Evolutionary conservation across 106 monocot species (phyloP).

Genomic region (Cymbidium sinense): DNA sequence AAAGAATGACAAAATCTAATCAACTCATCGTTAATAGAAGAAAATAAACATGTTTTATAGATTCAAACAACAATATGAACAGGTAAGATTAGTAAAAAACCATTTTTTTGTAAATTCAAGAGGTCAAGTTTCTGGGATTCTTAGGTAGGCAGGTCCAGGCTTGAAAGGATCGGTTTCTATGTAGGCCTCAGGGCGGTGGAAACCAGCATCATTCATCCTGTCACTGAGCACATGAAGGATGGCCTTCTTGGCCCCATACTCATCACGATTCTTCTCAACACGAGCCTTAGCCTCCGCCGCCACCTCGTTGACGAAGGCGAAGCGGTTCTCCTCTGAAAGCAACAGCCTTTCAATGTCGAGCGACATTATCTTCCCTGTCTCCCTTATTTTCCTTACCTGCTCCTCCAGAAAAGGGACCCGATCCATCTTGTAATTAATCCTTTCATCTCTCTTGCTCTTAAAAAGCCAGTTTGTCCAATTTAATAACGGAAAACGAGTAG

Average conservation of each 20-base stretch:
- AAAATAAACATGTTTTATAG: too few species aligned
- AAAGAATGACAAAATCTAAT: too few species aligned
- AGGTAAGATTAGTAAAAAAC: too few species aligned
- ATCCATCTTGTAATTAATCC: constrained; percentile 40
- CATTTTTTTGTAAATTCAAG: too few species aligned
- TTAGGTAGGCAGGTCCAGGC: constrained; percentile 59
- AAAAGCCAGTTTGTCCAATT: too few species aligned
- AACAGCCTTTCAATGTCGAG: constrained; percentile 73
- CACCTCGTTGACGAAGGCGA: constrained; percentile 83
- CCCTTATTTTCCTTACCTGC: constrained; percentile 70
- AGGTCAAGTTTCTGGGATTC: constrained; percentile 7
- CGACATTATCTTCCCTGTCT: constrained; percentile 56
- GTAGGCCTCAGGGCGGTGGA: constrained; percentile 64
- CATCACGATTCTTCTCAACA: constrained; percentile 66
- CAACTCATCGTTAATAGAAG: too few species aligned
- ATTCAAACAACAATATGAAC: too few species aligned
- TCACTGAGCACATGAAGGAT: constrained; percentile 84
- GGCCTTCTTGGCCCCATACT: constrained; percentile 78
- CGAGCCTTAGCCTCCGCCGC: constrained; percentile 74
- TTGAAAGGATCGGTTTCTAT: constrained; percentile 71
- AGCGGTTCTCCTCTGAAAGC: constrained; percentile 80
- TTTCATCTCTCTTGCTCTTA: constrained; percentile 78
- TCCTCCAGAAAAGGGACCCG: constrained; percentile 86
- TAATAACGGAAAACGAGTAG: not conserved
- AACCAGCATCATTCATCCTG: constrained; percentile 85